Conservation (phyloP, 2,329 filamentous ascomycete genomes). For the Ceratocystiopsis minuta region DNA sequence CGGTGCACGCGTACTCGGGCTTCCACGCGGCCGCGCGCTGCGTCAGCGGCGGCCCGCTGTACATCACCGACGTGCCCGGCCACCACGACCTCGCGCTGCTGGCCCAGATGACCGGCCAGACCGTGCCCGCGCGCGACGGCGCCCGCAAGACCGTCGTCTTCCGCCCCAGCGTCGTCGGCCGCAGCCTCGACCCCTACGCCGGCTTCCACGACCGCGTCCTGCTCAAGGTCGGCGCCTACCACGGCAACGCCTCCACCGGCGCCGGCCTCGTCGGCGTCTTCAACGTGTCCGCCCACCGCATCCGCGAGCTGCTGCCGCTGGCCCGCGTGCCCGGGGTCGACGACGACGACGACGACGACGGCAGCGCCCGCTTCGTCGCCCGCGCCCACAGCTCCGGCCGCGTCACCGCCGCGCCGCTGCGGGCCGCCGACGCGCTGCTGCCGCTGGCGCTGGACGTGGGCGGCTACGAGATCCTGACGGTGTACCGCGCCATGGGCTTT, state of each 20-base stretch:
- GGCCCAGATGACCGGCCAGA: constrained; percentile 53
- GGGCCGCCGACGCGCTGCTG: constrained; percentile 30
- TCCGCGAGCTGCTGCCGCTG: constrained; percentile 54
- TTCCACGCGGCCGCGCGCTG: constrained; percentile 86
- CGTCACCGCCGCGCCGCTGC: constrained; percentile 33
- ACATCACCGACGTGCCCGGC: constrained; percentile 81
- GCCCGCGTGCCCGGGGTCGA: constrained; percentile 52
- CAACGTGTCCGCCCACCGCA: constrained; percentile 47
- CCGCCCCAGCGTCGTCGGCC: constrained; percentile 57
- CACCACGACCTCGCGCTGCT: constrained; percentile 62
- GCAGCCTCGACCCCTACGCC: constrained; percentile 54
- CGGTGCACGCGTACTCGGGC: constrained; percentile 46
- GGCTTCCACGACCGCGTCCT: constrained; percentile 56
- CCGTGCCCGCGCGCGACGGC: constrained; percentile 15
- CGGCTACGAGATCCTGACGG: constrained; percentile 68
- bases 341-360: background rate
- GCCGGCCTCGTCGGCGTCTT: constrained; percentile 69
- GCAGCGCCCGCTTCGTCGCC: constrained; percentile 44
- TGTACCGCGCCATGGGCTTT: constrained; percentile 47
- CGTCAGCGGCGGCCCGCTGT: constrained; percentile 79
- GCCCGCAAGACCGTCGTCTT: constrained; percentile 63
- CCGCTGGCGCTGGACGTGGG: constrained; percentile 42
- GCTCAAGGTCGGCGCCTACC: constrained; percentile 63
- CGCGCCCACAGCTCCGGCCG: constrained; percentile 51
- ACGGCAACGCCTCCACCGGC: constrained; percentile 38